Base-by-base conservation (phyloP, 805 yeast species). In the Ogataea haglerorum region DNA sequence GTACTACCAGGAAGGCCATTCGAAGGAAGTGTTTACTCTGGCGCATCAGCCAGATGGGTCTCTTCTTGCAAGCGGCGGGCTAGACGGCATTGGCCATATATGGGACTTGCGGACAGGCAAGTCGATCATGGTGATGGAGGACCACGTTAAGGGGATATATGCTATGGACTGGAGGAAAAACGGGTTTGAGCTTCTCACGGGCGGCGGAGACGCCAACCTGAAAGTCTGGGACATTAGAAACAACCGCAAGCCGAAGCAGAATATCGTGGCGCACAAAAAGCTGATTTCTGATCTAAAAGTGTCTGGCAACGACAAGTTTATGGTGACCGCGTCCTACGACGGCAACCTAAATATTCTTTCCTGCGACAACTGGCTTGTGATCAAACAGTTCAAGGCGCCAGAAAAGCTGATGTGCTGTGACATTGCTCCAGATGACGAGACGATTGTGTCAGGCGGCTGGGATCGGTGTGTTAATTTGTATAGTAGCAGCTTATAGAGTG, bases 91-190 rank as follows among this genome's bases (percentile, higher is more conserved):
- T 14, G 80, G 79, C 0, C 67, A 82, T 31, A 57, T 90, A 2
- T 91, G 97, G 97, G 99, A 91, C 63, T 59, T 91, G 28, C 65
- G 99, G 38, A 70, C 83, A 0, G 98, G 97, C 3, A 70, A 76
- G 40, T 68, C 78, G 0, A 70, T 85, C 2, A 68, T 76, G 57
- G 61, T 69, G 8, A 60, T 88, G 4, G 67, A 51, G 25, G 85
- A 85, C 1, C 98, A 93, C 60, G 73, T 76, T 6, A 74, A 78
- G 43, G 88, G 86, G 0, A 75, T 91, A 1, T 78, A 85, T 58
- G 65, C 81, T 1, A 56, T 82, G 31, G 87, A 76, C 48, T 91
- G 95, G 85, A 69, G 90, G 4, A 70, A 75, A 1, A 82, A 85
- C 60, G 95, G 96, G 1, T 72, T 72, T 50, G 81, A 82, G 36